Conservation (phyloP, 495 filamentous ascomycete species). For the Rostrohypoxylon terebratum region DNA sequence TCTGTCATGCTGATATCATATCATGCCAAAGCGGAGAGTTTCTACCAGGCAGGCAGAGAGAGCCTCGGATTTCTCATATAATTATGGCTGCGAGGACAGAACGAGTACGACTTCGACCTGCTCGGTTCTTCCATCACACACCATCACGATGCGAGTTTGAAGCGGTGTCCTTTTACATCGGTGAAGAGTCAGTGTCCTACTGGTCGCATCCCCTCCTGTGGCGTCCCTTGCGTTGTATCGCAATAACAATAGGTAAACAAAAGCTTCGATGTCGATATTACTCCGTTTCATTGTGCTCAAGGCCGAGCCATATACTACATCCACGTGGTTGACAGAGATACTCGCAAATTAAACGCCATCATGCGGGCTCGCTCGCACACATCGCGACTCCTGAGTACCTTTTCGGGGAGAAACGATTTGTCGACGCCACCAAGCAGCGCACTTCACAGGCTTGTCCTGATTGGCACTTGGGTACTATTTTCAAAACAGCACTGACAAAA, state of each 20-base stretch:
- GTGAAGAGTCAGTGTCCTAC: neutral
- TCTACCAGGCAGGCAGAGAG: neutral
- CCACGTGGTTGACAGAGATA: neutral
- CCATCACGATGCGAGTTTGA: slow-evolving; percentile 15
- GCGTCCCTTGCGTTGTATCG: slow-evolving; percentile 17
- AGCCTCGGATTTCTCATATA: slow-evolving; percentile 11
- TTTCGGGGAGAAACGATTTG: neutral
- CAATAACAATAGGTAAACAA: neutral
- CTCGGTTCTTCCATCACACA: slow-evolving; percentile 20
- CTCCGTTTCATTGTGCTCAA: neutral
- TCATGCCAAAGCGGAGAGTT: slow-evolving; percentile 12
- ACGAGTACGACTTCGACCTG: slow-evolving; percentile 4
- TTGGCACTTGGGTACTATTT: neutral
- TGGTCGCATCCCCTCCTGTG: slow-evolving; percentile 8
- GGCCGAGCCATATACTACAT: neutral
- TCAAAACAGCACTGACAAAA: neutral
- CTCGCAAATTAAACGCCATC: neutral
- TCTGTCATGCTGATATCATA: slow-evolving; percentile 13
- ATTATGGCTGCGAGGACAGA: neutral
- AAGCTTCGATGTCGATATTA: neutral
- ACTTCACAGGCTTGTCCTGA: neutral
- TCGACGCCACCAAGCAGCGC: neutral
- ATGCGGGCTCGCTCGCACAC: neutral
- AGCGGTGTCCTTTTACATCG: slow-evolving; percentile 33
- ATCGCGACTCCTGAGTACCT: neutral